Evolutionary conservation across 2,329 filamentous ascomycete species (phyloP).

Genomic region (Sporothrix pseudoabietina): DNA sequence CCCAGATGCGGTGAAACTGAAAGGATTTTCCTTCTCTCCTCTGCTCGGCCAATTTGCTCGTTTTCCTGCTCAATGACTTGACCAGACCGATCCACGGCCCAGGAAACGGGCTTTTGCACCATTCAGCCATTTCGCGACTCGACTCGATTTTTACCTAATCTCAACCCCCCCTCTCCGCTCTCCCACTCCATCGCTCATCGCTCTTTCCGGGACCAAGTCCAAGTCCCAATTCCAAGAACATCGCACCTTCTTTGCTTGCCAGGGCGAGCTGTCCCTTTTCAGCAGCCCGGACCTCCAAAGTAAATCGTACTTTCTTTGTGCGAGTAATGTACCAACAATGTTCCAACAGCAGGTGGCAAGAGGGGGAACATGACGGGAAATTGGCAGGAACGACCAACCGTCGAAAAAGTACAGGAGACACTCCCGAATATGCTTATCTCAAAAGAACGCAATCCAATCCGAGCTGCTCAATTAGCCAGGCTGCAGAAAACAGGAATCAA

Average conservation of each 20-base stretch:
- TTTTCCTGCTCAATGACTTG: neutral
- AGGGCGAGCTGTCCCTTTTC: neutral
- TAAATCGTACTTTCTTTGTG: neutral
- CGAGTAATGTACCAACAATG: neutral
- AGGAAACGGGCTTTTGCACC: neutral
- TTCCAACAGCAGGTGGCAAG: neutral
- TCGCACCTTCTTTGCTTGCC: neutral
- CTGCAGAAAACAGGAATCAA: neutral
- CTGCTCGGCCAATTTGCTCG: neutral
- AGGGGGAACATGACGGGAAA: neutral
- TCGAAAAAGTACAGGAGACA: neutral
- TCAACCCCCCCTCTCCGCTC: slow-evolving; percentile 30
- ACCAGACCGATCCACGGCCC: neutral
- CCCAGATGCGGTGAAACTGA: slow-evolving; percentile 1
- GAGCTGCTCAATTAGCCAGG: neutral
- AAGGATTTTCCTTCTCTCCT: slow-evolving; percentile 12
- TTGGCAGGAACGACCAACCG: neutral
- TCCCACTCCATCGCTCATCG: neutral
- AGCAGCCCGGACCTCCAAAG: neutral
- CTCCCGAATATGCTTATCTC: neutral
- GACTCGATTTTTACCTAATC: slow-evolving; percentile 38
- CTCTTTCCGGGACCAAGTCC: neutral
- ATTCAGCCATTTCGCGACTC: slow-evolving; percentile 7
- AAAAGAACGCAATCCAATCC: neutral
- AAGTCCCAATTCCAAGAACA: neutral